phyloP scores from a whole-genome alignment of 2,329 filamentous ascomycete species.

The Calycina herbarum region DNA sequence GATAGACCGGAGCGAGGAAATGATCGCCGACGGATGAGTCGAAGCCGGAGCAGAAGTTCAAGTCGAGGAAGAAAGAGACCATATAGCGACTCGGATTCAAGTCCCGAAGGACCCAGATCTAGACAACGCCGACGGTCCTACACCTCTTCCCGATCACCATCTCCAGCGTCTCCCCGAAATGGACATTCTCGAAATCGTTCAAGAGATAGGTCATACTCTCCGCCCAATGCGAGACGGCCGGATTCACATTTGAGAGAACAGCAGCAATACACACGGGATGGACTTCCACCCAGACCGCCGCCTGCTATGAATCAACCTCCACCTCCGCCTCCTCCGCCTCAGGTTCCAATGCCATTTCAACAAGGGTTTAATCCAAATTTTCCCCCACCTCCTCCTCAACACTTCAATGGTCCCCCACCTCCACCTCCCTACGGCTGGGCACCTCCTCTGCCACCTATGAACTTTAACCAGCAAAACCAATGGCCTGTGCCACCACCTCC shows the following conservation, averaged over 20 bases:
- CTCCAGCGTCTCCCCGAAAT: conserved; percentile 24
- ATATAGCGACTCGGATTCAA: conserved; percentile 34
- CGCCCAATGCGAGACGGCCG: conserved; percentile 18
- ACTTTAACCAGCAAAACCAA: conserved; percentile 24
- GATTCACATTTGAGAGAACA: conserved; percentile 14
- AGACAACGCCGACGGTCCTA: conserved; percentile 33
- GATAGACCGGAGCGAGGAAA: conserved; percentile 20
- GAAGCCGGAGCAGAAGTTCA: conserved; percentile 26
- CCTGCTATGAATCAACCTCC: conserved; percentile 18
- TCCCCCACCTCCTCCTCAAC: conserved; percentile 28
- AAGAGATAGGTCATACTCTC: conserved; percentile 23
- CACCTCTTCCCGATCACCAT: conserved; percentile 34
- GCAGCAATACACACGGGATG: conserved; percentile 10
- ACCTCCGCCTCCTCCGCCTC: conserved; percentile 22
- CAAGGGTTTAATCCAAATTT: conserved; percentile 31
- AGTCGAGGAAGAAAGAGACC: conserved; percentile 33
- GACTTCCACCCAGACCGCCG: conserved; percentile 21
- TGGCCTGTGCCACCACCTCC: conserved; percentile 31
- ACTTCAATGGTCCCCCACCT: conserved; percentile 7
- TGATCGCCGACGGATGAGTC: conserved; percentile 12
- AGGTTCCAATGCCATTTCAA: conserved; percentile 21
- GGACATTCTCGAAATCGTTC: conserved; percentile 13
- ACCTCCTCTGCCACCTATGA: conserved; percentile 22
- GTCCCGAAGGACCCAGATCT: conserved; percentile 21
- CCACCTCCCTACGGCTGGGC: conserved; percentile 16